These are phyloP conservation scores for Arabidopsis lyrata DNA, from an alignment of 441 rosid species.

Conservation along the genomic window DNA sequence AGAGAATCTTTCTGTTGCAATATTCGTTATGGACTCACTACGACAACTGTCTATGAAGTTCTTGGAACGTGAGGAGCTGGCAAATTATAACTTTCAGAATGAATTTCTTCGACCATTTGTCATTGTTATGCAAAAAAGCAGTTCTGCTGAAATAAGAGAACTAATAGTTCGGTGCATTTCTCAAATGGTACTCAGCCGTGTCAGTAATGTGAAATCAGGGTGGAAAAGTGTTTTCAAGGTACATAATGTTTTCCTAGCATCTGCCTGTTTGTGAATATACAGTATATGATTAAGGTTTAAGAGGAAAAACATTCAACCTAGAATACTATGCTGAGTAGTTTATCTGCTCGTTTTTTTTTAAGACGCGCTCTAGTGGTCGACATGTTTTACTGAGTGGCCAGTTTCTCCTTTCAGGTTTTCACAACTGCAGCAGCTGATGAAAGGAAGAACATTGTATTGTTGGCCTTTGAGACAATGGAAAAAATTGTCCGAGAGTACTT, in stretches of 20 bases:
- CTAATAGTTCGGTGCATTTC: constrained; percentile 96
- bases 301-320: constrained; percentile 22
- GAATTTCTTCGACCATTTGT: constrained; percentile 97
- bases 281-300: constrained; percentile 29
- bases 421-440: constrained; percentile 96
- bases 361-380: constrained; percentile 13
- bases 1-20: constrained; percentile 97
- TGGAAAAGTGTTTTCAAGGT: constrained; percentile 99
- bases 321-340: constrained; percentile 26
- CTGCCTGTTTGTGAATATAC: constrained; percentile 20
- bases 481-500: constrained; percentile 97
- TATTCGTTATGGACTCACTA: constrained; percentile 98
- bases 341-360: constrained; percentile 10
- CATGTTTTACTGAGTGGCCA: constrained; percentile 42
- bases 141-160: constrained; percentile 89
- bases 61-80: constrained; percentile 98
- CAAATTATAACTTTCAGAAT: constrained; percentile 98
- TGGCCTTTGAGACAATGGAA: constrained; percentile 98
- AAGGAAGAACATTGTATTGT: constrained; percentile 81
- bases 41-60: constrained; percentile 99
- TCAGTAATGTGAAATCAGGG: constrained; percentile 94
- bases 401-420: constrained; percentile 66
- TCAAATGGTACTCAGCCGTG: constrained; percentile 99
- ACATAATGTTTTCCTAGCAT: constrained; percentile 45
- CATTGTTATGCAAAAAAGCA: constrained; percentile 96